Evolutionary conservation across 2,329 filamentous ascomycete genomes (phyloP), one percentile per base, ranked within the genome.

Genomic region (Ilyonectria mors-panacis): DNA sequence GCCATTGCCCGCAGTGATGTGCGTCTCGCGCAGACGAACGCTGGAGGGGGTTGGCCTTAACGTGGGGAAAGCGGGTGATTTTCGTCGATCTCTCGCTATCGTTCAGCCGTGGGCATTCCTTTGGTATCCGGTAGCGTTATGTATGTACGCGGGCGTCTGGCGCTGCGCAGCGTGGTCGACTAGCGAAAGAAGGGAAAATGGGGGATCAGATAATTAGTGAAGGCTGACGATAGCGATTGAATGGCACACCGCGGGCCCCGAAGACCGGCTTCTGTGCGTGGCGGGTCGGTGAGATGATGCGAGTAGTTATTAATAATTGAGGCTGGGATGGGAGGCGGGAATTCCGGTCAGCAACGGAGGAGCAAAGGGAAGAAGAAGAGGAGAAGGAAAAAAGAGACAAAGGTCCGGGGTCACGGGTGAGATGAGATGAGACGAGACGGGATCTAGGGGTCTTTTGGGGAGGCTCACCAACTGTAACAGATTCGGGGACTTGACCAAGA

Each of bases 1-100:
- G 86, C 86, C 88, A 89, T 89, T 35, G 35, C 28, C 35, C 53
- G 59, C 30, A 5, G 54, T 59, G 28, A 21, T 23, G 37, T 39
- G 53, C 12, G 51, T 37, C 28, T 61, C 56, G 26, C 50, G 47
- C 45, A 44, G 54, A 21, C 48, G 61, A 19, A 15, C 4, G 53
- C 35, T 12, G 50, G 56, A 39, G 45, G 37, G 59, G 59, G 13
- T 51, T 61, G 50, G 50, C 45, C 57, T 28, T 50, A 35, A 53
- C 53, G 63, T 47, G 26, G 51, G 33, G 33, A 59, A 23, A 28
- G 39, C 61, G 48, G 60, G 63, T 62, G 61, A 66, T 62, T 67
- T 66, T 65, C 67, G 66, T 74, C 65, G 67, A 48, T 69, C 42
- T 37, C 42, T 66, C 57, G 58, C 56, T 66, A 76, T 66, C 65